These are phyloP conservation scores for Crithidia thermophila DNA, from an alignment of 208 protist species.

Conservation along the genomic window DNA sequence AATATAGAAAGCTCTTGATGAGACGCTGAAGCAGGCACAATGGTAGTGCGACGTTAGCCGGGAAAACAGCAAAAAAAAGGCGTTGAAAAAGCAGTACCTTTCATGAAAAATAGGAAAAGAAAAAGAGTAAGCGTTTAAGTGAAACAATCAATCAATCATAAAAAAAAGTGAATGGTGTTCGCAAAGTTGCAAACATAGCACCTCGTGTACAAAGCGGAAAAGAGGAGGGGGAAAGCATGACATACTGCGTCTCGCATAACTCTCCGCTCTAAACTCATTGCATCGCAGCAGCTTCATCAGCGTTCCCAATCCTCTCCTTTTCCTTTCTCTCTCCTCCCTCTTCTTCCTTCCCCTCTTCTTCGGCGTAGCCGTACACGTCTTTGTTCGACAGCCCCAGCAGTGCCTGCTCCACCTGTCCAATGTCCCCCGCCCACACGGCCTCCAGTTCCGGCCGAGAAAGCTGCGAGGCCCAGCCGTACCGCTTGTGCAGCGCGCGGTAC, in stretches of 20 bases:
- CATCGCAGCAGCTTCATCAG: no score
- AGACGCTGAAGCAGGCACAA: no score
- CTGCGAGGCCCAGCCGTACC: conserved; percentile 60
- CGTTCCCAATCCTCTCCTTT: no score
- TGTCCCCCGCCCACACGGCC: conserved; percentile 21
- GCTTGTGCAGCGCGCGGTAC: conserved; percentile 73
- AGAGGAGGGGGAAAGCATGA: not conserved
- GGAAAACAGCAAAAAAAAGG: no score
- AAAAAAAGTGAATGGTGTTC: no score
- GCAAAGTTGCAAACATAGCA: no score
- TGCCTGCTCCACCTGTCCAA: conserved; percentile 34
- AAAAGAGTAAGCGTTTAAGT: not conserved
- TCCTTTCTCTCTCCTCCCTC: not conserved
- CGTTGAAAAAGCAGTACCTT: no score
- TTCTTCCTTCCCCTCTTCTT: conserved; percentile 5
- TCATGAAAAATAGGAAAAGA: not conserved
- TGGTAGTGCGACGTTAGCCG: no score
- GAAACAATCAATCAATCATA: no score
- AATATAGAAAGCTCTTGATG: no score
- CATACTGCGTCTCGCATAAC: no score
- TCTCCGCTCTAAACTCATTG: no score
- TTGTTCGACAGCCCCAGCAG: conserved; percentile 52
- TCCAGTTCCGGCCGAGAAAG: conserved; percentile 45
- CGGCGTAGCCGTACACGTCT: conserved; percentile 54
- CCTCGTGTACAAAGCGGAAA: not conserved